Conservation (phyloP, 2,329 filamentous ascomycete species). For the Macrophomina pseudophaseolina region DNA sequence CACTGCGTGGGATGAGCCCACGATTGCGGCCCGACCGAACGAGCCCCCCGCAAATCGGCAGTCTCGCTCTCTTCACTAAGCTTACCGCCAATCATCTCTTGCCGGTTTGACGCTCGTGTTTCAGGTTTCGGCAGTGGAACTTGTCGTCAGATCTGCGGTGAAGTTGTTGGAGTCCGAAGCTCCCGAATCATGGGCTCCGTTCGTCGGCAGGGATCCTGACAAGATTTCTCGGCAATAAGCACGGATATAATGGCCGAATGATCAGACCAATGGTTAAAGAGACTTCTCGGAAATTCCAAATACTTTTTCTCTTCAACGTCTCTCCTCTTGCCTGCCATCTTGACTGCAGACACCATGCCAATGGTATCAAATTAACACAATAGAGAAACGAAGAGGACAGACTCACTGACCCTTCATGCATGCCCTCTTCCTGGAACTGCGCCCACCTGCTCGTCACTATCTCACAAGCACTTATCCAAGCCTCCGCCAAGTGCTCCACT, state of each 20-base stretch:
- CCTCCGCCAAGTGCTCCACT: not conserved
- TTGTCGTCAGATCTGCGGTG: conserved; percentile 4
- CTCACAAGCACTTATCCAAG: conserved; percentile 1
- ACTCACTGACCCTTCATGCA: not conserved
- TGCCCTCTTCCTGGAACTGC: not conserved
- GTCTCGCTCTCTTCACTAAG: not conserved
- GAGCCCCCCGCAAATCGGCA: conserved; percentile 10
- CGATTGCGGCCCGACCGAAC: conserved; percentile 20
- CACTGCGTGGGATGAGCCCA: not conserved
- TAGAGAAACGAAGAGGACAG: not conserved
- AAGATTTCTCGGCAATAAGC: not conserved
- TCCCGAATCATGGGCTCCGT: not conserved
- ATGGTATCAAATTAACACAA: conserved; percentile 2
- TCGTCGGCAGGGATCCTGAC: not conserved
- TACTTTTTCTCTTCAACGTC: not conserved
- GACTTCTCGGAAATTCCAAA: not conserved
- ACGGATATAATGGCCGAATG: conserved; percentile 1
- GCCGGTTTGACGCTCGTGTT: not conserved
- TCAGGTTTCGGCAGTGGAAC: not conserved
- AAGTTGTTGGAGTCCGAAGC: not conserved
- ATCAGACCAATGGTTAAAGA: conserved; percentile 7
- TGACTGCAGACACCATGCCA: conserved; percentile 16
- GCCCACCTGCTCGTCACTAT: not conserved
- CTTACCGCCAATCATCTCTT: conserved; percentile 6
- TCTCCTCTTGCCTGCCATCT: not conserved